These are phyloP conservation scores for Pleodorina starrii DNA, from an alignment of 139 green algal genomes.

Conservation along the genomic window DNA sequence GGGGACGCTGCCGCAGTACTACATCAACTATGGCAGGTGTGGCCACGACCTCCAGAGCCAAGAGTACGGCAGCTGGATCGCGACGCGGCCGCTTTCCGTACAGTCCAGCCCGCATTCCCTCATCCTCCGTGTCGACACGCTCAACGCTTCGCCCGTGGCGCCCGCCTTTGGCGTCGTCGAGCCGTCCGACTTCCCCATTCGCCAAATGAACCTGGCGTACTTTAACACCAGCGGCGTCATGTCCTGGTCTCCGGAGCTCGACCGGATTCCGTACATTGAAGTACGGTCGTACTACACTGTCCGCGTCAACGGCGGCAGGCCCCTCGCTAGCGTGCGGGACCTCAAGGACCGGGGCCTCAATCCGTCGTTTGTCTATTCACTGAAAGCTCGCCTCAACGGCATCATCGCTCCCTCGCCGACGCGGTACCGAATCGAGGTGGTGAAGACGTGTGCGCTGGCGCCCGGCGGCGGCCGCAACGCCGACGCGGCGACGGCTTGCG, in stretches of 20 bases:
- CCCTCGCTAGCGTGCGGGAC: not conserved
- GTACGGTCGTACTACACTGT: not conserved
- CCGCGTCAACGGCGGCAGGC: not conserved
- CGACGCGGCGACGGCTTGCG: too few relatives aligned
- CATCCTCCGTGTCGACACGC: slow-evolving; percentile 3
- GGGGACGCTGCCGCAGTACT: slow-evolving; percentile 29
- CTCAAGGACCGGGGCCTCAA: slow-evolving; percentile 16
- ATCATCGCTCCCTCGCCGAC: not conserved
- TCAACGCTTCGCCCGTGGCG: not conserved
- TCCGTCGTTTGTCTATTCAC: not conserved
- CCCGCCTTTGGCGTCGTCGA: not conserved
- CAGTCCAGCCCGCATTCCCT: not conserved
- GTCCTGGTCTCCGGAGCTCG: not conserved
- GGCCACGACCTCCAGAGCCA: not conserved
- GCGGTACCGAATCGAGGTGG: not conserved
- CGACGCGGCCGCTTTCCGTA: not conserved
- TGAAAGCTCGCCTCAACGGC: slow-evolving; percentile 1
- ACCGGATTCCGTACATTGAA: not conserved
- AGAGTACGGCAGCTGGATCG: slow-evolving; percentile 1
- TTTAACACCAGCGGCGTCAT: not conserved
- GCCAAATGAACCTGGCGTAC: slow-evolving; percentile 2
- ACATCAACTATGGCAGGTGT: slow-evolving; percentile 11
- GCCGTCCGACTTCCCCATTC: not conserved
- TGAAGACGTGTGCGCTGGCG: not conserved
- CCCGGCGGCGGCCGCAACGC: not conserved